Base-by-base conservation (phyloP, 306 rosid species). In the Vicia villosa region DNA sequence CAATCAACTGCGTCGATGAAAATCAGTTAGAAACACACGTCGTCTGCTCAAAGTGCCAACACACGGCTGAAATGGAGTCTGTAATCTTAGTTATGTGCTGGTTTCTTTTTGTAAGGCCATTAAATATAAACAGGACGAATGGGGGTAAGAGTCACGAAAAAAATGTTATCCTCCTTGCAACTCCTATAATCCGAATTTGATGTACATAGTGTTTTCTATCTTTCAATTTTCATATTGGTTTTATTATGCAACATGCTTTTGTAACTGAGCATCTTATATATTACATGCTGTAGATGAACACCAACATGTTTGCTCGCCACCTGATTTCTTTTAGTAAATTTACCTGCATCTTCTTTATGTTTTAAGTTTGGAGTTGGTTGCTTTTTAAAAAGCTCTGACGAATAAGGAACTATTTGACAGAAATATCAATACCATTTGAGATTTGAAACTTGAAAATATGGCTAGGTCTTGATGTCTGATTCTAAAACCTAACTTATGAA, bases 1-100 rank as follows among this genome's bases (percentile, higher is more conserved):
- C 83, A 74, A 80, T 61, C 85, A 70, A 34, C 77, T n/a, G 41
- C 82, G 80, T 7, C 75, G 79, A 49, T 84, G 81, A 77, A 74
- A 16, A 42, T 12, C 55, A 41, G 2, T 45, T 46, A 28, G 45
- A 71, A 77, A 46, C 45, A 20, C 42, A 13, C 5, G 66, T 51
- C 60, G 19, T 17, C n/a, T 55, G 59, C 69, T 28, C 43, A 12
- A 60, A 70, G 75, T n/a, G 68, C 72, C 62, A 69, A 51, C 21
- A 34, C 37, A 14, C 49, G 69, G 63, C 36, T 72, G 20, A 54
- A 61, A 73, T 30, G 77, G 74, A 41, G 73, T 69, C 60, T 1
- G 52, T 20, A 41, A 10, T 58, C 66, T 15, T 50, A 54, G 32
- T 42, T 20, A 28, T 49, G 47, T 57, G 72, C 40, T 73, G 75